Base-by-base conservation (phyloP, 768 basidiomycete genomes). In the Butyriboletus loyo region DNA sequence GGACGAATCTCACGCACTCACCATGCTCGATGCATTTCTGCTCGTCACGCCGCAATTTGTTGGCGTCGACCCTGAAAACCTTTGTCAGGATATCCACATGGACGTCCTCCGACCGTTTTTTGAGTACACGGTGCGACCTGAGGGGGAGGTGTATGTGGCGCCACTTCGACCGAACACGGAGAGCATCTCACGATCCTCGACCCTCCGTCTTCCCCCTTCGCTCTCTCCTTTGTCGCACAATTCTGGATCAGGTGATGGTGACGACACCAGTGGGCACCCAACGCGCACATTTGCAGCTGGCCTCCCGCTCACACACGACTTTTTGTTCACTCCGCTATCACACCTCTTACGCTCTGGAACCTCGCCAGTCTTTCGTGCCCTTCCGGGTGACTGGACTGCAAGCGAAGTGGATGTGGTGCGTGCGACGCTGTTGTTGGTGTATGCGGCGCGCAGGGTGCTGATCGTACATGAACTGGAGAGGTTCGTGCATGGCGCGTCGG, bases 311-410 rank as follows among this genome's bases (percentile, higher is more conserved):
- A 49, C 71, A 2, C 70, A 70, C 8, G 86, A 90, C 63, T 96
- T 92, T 89, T 65, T 80, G 6, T 74, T 87, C 38, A 67, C 75
- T 0, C 83, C 92, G 0, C 65, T 97, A 5, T 80, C 91, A 58
- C 86, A 93, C 58, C 80, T 98, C 8, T 73, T 98, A 9, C 84
- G 84, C 10, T 95, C 93, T 0, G 85, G 84, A 0, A 82, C 85
- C 0, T 80, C 86, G 1, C 70, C 78, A 0, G 86, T 91, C 0
- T 88, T 96, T 72, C 77, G 79, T 32, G 59, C 75, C 21, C 77
- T 89, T 2, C 89, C 92, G 0, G 54, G 71, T 0, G 74, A 77
- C 3, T 96, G 93, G 93, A 78, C 86, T 61, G 83, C 84, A 0
- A 85, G 84, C 4, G 94, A 98, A 66, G 74, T 82, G 13, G 89